Conservation (phyloP, 1,139 yeast species). For the Ashbya aceris region DNA sequence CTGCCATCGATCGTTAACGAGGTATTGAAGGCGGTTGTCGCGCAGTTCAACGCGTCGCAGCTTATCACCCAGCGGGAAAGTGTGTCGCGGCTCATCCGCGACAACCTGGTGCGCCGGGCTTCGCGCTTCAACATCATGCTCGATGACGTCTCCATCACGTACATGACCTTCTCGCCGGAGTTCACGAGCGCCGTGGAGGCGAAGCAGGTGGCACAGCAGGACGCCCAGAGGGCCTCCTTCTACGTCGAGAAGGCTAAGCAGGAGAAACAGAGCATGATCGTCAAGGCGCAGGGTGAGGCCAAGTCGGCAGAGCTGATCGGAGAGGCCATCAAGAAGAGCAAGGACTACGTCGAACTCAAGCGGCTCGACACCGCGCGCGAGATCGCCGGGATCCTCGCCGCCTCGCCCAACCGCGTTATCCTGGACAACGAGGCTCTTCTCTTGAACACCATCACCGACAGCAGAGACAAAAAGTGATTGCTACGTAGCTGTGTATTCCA, state of each 20-base stretch:
- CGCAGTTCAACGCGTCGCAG: constrained; percentile 97
- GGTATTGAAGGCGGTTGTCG: constrained; percentile 92
- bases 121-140: constrained; percentile 74
- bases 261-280: constrained; percentile 94
- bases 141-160: constrained; percentile 94
- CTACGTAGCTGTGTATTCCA: too few relatives aligned
- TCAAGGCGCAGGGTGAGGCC: constrained; percentile 97
- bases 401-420: constrained; percentile 83
- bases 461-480: constrained; percentile 27
- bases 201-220: constrained; percentile 98
- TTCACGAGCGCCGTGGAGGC: constrained; percentile 97
- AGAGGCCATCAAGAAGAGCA: constrained; percentile 94
- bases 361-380: constrained; percentile 96
- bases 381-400: constrained; percentile 76
- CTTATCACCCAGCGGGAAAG: constrained; percentile 96
- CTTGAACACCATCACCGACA: constrained; percentile 75
- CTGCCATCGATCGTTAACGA: constrained; percentile 95
- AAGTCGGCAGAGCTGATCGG: constrained; percentile 96
- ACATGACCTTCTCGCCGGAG: constrained; percentile 96
- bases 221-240: constrained; percentile 96
- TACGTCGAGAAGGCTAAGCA: constrained; percentile 94
- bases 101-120: constrained; percentile 86
- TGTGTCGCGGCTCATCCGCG: constrained; percentile 85
- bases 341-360: constrained; percentile 91
- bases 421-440: constrained; percentile 87